These are phyloP conservation scores for Camelina neglecta DNA, from an alignment of 345 rosid species.

Conservation along the genomic window DNA sequence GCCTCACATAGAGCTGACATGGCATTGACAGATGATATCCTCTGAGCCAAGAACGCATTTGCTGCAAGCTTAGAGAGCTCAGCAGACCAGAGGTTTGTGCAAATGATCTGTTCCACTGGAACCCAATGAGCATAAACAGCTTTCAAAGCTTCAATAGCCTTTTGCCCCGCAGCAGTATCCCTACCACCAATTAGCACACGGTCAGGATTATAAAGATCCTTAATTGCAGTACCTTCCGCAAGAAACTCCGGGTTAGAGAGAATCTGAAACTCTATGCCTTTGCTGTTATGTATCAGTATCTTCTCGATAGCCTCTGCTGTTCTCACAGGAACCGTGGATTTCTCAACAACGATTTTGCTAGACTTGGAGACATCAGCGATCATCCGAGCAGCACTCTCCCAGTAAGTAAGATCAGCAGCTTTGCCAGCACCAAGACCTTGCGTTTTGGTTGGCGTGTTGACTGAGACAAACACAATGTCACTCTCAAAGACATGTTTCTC, in stretches of 20 bases:
- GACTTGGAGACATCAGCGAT: conserved; percentile 77
- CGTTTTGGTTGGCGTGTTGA: conserved; percentile 78
- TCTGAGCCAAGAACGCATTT: conserved; percentile 74
- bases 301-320: conserved; percentile 81
- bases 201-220: conserved; percentile 60
- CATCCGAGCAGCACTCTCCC: conserved; percentile 88
- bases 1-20: conserved; percentile 82
- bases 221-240: conserved; percentile 77
- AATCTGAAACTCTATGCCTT: conserved; percentile 73
- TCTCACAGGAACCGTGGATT: conserved; percentile 75
- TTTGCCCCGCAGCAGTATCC: conserved; percentile 64
- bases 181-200: conserved; percentile 77
- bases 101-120: conserved; percentile 59
- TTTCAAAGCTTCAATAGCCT: conserved; percentile 58
- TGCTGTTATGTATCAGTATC: conserved; percentile 71
- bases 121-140: conserved; percentile 81
- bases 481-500: conserved; percentile 69
- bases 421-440: conserved; percentile 81
- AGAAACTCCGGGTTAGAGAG: conserved; percentile 79
- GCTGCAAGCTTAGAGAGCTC: conserved; percentile 84
- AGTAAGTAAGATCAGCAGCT: conserved; percentile 79
- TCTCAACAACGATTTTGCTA: conserved; percentile 77
- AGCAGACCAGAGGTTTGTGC: conserved; percentile 82
- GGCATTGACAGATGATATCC: conserved; percentile 76
- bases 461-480: conserved; percentile 74